phyloP scores from a whole-genome alignment of 2,329 filamentous ascomycete species.

The Penicillium sp. region DNA sequence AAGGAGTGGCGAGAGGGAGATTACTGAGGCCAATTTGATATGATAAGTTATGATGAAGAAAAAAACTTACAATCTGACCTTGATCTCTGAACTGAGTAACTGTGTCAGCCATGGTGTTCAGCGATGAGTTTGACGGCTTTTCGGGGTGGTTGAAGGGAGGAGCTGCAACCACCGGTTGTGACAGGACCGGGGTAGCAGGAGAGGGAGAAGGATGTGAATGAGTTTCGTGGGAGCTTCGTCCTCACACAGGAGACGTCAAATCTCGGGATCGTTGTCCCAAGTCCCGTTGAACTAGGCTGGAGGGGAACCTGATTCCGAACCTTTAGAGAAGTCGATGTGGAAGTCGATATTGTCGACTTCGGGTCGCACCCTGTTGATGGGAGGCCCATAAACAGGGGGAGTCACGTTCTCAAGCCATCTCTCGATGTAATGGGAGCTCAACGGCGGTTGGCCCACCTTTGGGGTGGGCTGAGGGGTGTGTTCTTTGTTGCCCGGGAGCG shows the following conservation, averaged over 20 bases:
- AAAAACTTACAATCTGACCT: background rate
- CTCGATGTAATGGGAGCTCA: background rate
- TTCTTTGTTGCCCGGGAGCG: conserved; percentile 1
- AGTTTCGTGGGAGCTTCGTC: background rate
- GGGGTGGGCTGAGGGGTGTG: background rate
- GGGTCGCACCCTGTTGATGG: background rate
- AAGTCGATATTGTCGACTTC: background rate
- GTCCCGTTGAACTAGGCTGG: background rate
- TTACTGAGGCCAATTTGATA: background rate
- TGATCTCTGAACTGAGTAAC: background rate
- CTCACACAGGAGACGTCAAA: background rate
- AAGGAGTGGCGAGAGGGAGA: background rate
- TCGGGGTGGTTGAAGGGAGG: background rate
- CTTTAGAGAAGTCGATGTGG: background rate
- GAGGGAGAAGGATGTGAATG: background rate
- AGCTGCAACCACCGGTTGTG: background rate
- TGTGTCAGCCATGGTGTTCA: background rate
- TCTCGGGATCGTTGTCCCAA: background rate
- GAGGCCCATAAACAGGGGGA: background rate
- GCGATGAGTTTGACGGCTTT: background rate
- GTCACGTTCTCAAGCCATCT: background rate
- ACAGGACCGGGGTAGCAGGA: background rate
- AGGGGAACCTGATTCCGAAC: background rate
- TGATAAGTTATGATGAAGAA: background rate
- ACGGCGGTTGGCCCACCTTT: background rate